These are phyloP conservation scores for Geranium incanum DNA, from an alignment of 441 rosid genomes.

Conservation along the genomic window DNA sequence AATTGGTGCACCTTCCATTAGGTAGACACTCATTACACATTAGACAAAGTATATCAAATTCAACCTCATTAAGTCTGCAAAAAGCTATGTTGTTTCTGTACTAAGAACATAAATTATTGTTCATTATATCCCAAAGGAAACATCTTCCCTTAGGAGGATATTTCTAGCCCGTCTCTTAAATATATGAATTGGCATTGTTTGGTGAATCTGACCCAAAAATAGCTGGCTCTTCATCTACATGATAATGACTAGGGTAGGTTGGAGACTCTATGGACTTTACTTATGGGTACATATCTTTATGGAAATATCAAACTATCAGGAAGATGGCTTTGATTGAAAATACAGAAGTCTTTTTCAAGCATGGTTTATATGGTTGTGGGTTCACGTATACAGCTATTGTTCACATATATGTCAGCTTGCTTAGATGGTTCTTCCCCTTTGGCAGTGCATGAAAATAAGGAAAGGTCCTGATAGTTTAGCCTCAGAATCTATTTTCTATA, in stretches of 20 bases:
- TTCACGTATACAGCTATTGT: conserved; percentile 24
- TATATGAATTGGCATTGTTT: conserved; percentile 14
- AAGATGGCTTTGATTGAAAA: not conserved
- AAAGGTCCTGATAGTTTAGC: not conserved
- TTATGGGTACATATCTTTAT: conserved; percentile 11
- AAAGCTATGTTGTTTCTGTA: conserved; percentile 4
- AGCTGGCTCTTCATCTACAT: conserved; percentile 23
- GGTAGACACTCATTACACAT: conserved; percentile 7
- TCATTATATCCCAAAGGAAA: not conserved
- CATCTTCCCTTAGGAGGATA: not conserved
- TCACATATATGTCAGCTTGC: not conserved
- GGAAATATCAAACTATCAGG: conserved; percentile 9
- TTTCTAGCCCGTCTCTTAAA: not conserved
- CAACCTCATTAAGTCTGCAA: not conserved
- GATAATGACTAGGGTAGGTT: conserved; percentile 19
- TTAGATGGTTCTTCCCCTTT: not conserved
- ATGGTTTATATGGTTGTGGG: conserved; percentile 19
- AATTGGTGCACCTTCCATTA: conserved; percentile 19
- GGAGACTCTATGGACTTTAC: conserved; percentile 7
- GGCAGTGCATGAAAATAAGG: not conserved
- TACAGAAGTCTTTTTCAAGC: conserved; percentile 17
- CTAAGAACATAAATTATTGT: not conserved
- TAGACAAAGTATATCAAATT: not conserved
- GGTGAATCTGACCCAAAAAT: conserved; percentile 9
- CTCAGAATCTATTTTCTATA: not conserved